phyloP scores from a whole-genome alignment of 2,329 filamentous ascomycete genomes.

The Zymoseptoria ardabiliae region DNA sequence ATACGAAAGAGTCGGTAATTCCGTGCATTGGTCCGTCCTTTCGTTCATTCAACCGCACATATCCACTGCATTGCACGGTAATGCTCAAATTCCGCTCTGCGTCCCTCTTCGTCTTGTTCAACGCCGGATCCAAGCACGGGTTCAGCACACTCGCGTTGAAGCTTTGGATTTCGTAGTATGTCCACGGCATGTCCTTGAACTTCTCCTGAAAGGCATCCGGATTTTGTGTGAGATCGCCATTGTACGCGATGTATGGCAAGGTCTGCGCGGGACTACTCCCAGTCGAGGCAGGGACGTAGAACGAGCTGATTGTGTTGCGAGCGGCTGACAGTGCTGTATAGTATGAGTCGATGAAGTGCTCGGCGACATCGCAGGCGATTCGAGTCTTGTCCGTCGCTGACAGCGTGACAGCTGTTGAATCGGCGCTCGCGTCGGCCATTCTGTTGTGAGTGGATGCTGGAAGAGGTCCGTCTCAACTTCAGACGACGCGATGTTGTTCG shows the following conservation, averaged over 20 bases:
- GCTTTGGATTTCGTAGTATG: constrained; percentile 65
- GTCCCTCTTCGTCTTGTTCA: constrained; percentile 27
- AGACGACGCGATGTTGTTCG: neutral
- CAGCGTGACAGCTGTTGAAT: constrained; percentile 18
- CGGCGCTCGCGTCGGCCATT: neutral
- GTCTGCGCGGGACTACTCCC: constrained; percentile 44
- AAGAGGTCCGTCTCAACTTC: neutral
- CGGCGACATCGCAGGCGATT: constrained; percentile 50
- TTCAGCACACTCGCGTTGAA: constrained; percentile 75
- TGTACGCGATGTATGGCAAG: constrained; percentile 65
- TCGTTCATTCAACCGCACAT: constrained; percentile 56
- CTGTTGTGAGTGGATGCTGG: neutral
- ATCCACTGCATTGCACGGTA: constrained; percentile 65
- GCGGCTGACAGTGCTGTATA: constrained; percentile 64
- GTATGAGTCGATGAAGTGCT: constrained; percentile 64
- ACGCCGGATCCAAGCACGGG: constrained; percentile 33
- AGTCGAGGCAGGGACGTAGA: constrained; percentile 58
- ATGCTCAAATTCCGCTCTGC: constrained; percentile 59
- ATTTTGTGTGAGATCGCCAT: constrained; percentile 60
- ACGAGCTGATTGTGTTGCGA: constrained; percentile 53
- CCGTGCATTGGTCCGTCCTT: constrained; percentile 57
- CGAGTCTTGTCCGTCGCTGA: constrained; percentile 25
- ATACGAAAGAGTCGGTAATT: constrained; percentile 73
- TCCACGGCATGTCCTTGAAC: constrained; percentile 53
- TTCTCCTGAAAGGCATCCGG: constrained; percentile 60